Conservation (phyloP, 208 protist species). For the Giardia muris region DNA sequence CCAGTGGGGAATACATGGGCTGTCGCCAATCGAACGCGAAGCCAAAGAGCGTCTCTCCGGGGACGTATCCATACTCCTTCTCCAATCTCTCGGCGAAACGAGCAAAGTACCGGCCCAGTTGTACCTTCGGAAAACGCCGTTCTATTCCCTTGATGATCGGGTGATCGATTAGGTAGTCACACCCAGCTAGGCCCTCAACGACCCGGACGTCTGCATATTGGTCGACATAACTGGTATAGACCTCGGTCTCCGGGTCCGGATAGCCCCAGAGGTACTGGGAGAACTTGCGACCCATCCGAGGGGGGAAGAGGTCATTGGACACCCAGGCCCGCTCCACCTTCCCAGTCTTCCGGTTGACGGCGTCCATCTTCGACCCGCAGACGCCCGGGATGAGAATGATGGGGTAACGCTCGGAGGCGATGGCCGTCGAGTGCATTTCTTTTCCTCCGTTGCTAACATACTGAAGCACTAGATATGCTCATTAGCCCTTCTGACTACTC, state of each 20-base stretch:
- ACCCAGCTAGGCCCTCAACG: background rate
- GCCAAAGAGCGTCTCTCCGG: background rate
- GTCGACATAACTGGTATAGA: background rate
- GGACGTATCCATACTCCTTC: background rate
- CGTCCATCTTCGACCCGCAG: conserved; percentile 2
- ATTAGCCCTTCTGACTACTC: no score
- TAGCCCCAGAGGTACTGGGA: background rate
- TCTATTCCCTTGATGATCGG: background rate
- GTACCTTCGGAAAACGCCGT: background rate
- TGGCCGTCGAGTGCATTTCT: no score
- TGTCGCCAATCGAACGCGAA: background rate
- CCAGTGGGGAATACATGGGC: background rate
- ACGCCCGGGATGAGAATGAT: conserved; percentile 19
- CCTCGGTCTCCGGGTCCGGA: background rate
- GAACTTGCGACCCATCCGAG: background rate
- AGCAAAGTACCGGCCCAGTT: background rate
- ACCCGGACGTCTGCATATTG: background rate
- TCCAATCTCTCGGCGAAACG: background rate
- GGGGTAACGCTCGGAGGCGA: background rate
- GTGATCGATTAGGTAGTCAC: background rate
- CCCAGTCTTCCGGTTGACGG: background rate
- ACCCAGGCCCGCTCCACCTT: background rate
- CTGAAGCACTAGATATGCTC: no score
- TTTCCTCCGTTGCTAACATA: no score
- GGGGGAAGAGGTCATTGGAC: background rate